Percentiles rank a stretch among this genome's conserved stretches.
Evolutionary conservation across 139 green algal species (phyloP).

Genomic region (Chlamydomonas eustigma): DNA sequence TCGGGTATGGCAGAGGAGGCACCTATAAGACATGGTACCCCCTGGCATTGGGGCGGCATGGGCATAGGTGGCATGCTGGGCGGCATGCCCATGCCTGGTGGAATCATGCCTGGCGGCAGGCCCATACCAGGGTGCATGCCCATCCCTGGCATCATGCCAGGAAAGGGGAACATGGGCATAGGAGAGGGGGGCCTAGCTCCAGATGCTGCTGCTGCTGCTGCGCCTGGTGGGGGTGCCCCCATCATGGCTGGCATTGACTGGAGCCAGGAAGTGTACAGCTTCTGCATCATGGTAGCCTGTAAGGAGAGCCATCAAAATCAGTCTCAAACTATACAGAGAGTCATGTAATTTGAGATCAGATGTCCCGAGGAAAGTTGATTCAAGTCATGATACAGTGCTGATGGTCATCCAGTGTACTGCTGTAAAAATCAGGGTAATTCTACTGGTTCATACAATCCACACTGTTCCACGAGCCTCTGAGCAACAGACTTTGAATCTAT

Average conservation of each 20-base stretch:
- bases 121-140: background rate
- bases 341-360: too few relatives aligned
- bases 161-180: background rate
- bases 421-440: background rate
- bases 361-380: too few relatives aligned
- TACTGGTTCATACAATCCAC: constrained; percentile 3
- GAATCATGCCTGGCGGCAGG: constrained; percentile 2
- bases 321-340: too few relatives aligned
- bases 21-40: background rate
- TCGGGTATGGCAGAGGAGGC: background rate
- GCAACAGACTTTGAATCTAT: too few relatives aligned
- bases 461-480: constrained; percentile 53
- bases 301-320: too few relatives aligned
- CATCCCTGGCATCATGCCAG: background rate
- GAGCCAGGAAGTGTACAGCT: constrained; percentile 31
- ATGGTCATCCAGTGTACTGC: background rate
- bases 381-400: background rate
- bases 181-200: background rate
- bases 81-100: background rate
- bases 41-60: background rate
- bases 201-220: background rate
- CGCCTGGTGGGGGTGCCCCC: constrained; percentile 17
- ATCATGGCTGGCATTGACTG: constrained; percentile 28
- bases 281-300: constrained; percentile 19
- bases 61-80: background rate